phyloP scores from a whole-genome alignment of 2,329 filamentous ascomycete genomes.

The Madurella mycetomatis region DNA sequence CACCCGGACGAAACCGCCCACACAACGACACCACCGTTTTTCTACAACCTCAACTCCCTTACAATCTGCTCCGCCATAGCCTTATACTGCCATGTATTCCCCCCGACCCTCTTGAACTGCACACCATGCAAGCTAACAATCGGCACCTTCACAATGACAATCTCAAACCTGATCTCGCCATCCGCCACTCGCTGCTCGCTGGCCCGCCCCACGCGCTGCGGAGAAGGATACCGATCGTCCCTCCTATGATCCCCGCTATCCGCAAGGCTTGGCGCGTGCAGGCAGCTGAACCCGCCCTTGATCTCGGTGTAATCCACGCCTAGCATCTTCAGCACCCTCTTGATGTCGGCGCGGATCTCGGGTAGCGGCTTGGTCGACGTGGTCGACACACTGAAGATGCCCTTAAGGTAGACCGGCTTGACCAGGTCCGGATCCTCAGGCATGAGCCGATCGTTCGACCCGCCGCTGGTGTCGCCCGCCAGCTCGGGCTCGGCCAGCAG shows the following conservation, averaged over 20 bases:
- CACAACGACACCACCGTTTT: background rate
- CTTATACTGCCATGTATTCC: slow-evolving; percentile 98
- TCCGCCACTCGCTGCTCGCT: slow-evolving; percentile 40
- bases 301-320: slow-evolving; percentile 92
- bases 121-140: slow-evolving; percentile 89
- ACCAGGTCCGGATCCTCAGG: slow-evolving; percentile 66
- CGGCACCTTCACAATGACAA: slow-evolving; percentile 95
- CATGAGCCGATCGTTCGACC: slow-evolving; percentile 55
- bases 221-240: slow-evolving; percentile 26
- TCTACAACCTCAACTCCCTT: slow-evolving; percentile 73
- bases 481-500: slow-evolving; percentile 33
- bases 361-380: slow-evolving; percentile 87
- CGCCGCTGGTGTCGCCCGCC: slow-evolving; percentile 41
- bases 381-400: slow-evolving; percentile 93
- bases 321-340: slow-evolving; percentile 79
- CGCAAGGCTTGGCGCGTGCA: slow-evolving; percentile 85
- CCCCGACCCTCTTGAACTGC: slow-evolving; percentile 94
- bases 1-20: background rate
- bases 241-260: slow-evolving; percentile 3
- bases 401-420: slow-evolving; percentile 93
- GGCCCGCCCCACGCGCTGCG: slow-evolving; percentile 7
- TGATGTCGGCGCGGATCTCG: slow-evolving; percentile 84
- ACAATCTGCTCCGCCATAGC: slow-evolving; percentile 96
- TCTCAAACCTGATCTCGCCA: slow-evolving; percentile 93
- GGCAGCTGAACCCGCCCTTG: slow-evolving; percentile 86